A percentile compares a stretch with the other conserved stretches of the same genome.
Evolutionary conservation across 148 eudicot genomes (phyloP).

Genomic region (Vaccinium corymbosum): DNA sequence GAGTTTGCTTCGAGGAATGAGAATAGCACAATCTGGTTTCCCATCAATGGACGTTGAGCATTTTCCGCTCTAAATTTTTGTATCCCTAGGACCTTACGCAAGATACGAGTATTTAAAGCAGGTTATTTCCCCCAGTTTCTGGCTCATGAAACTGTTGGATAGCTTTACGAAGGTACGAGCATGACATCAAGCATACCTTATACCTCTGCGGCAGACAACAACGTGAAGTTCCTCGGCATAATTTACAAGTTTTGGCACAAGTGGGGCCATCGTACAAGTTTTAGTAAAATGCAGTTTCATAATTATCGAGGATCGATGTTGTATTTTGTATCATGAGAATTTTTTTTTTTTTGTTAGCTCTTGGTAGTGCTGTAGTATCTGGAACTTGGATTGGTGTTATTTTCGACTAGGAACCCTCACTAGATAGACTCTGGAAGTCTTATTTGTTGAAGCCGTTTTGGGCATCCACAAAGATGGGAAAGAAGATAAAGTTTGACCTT

Average conservation of each 20-base stretch:
- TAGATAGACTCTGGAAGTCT: not conserved
- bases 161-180: not conserved
- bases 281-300: not conserved
- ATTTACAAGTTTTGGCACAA: not conserved
- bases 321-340: not conserved
- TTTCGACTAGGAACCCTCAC: not conserved
- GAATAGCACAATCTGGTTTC: conserved; percentile 52
- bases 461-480: not conserved
- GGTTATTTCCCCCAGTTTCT: not conserved
- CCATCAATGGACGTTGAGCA: conserved; percentile 60
- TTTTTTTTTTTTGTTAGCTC: not conserved
- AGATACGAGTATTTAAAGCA: not conserved
- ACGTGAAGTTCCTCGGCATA: not conserved
- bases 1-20: conserved; percentile 79
- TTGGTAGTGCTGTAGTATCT: not conserved
- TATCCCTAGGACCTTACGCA: conserved; percentile 14
- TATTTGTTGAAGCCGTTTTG: not conserved
- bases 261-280: not conserved
- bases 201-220: not conserved
- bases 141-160: conserved; percentile 4
- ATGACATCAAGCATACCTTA: not conserved
- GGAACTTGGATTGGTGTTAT: not conserved
- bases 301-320: not conserved
- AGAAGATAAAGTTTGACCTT: not conserved
- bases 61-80: conserved; percentile 45